Conservation (phyloP, 768 basidiomycete species). For the Termitomyces sp. region DNA sequence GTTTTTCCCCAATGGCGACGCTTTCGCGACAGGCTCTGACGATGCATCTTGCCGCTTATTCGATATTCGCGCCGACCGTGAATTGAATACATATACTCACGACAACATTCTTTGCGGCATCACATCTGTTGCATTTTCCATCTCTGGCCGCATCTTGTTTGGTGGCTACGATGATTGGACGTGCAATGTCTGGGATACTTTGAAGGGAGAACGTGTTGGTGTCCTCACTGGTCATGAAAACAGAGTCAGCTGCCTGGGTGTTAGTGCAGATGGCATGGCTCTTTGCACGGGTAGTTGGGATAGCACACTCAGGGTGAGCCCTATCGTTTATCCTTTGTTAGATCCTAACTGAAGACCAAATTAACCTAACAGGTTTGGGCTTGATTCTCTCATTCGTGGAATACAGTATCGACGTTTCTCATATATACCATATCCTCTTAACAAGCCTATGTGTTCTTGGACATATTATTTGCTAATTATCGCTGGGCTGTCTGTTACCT, state of each 20-base stretch:
- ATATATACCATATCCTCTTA: conserved; percentile 19
- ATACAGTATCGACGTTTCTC: conserved; percentile 11
- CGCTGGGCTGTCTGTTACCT: conserved; percentile 32
- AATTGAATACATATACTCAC: conserved; percentile 94
- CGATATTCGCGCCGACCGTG: conserved; percentile 96
- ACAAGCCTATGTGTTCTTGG: conserved; percentile 11
- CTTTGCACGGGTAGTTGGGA: conserved; percentile 99
- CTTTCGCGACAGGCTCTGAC: conserved; percentile 97
- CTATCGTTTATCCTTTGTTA: neutral
- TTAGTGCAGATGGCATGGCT: conserved; percentile 95
- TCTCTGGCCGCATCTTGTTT: conserved; percentile 94
- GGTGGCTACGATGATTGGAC: conserved; percentile 99
- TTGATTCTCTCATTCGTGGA: conserved; percentile 34
- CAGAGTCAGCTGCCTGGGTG: conserved; percentile 93
- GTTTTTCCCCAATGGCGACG: conserved; percentile 99
- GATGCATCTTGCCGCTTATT: conserved; percentile 98
- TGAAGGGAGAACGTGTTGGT: conserved; percentile 97
- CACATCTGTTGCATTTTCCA: conserved; percentile 98
- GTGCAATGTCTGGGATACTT: conserved; percentile 99
- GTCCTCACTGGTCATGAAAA: conserved; percentile 98
- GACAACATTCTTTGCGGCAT: conserved; percentile 99
- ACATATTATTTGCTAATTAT: conserved; percentile 15
- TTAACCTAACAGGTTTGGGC: conserved; percentile 68
- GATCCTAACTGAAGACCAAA: conserved; percentile 10
- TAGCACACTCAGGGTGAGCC: conserved; percentile 85